Percentiles rank a stretch among this genome's conserved stretches.
phyloP scores from a whole-genome alignment of 202 grass and related monocot species.

The Hordeum pubiflorum region DNA sequence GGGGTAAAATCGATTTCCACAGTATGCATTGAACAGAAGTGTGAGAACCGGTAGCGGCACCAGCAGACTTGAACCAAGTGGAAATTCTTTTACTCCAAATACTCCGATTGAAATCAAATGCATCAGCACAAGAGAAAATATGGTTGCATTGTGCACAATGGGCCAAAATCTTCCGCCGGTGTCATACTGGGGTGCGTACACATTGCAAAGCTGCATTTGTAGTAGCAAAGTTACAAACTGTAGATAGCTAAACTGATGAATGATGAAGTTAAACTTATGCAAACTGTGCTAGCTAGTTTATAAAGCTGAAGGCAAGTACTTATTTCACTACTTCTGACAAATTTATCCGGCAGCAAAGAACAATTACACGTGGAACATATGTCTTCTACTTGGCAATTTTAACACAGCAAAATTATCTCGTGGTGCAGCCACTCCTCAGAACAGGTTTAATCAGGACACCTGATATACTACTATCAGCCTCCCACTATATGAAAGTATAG shows the following conservation, averaged over 20 bases:
- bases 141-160: constrained; percentile 61
- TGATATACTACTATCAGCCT: neutral
- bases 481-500: neutral
- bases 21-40: constrained; percentile 80
- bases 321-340: neutral
- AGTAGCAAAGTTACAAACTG: neutral
- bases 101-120: constrained; percentile 78
- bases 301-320: neutral
- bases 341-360: neutral
- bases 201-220: constrained; percentile 71
- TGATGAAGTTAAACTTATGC: neutral
- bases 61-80: constrained; percentile 72
- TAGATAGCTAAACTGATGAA: neutral
- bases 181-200: constrained; percentile 83
- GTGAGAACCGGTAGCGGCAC: constrained; percentile 66
- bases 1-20: constrained; percentile 75
- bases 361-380: neutral
- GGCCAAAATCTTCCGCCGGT: constrained; percentile 95
- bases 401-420: neutral
- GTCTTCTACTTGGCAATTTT: neutral
- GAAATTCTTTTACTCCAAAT: constrained; percentile 81
- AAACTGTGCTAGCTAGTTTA: neutral
- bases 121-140: constrained; percentile 81
- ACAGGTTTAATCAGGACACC: neutral
- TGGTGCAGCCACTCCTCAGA: neutral